Evolutionary conservation across 192 early-diverging fungal genomes (phyloP).

Genomic region (Chytriomyces sp.): DNA sequence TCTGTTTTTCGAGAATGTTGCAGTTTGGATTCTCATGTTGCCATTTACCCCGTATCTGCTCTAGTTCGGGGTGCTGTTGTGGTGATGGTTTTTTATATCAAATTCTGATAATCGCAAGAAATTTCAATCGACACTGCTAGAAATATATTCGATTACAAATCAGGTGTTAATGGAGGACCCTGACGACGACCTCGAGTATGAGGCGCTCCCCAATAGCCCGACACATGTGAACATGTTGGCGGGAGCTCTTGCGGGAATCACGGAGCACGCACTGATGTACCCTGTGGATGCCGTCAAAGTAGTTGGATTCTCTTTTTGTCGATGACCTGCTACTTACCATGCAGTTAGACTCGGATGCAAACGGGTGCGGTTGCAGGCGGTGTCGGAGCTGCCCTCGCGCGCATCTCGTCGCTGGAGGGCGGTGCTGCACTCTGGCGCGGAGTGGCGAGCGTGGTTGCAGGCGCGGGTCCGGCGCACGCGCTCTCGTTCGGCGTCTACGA

Average conservation of each 20-base stretch:
- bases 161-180: not conserved
- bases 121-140: no score
- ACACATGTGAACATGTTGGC: slow-evolving; percentile 81
- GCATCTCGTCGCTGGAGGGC: slow-evolving; percentile 77
- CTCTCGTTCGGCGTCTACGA: slow-evolving; percentile 96
- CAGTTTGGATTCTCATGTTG: no score
- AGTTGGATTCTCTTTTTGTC: not conserved
- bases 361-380: no score
- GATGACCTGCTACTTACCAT: no score
- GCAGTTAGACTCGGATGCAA: no score
- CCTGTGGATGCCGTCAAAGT: slow-evolving; percentile 96
- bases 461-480: slow-evolving; percentile 94
- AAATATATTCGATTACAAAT: no score
- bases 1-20: no score
- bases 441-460: slow-evolving; percentile 86
- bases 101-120: no score
- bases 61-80: no score
- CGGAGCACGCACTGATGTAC: slow-evolving; percentile 95
- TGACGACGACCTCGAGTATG: slow-evolving; percentile 68
- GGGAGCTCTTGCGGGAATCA: slow-evolving; percentile 95
- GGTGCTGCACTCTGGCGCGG: slow-evolving; percentile 84
- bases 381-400: slow-evolving; percentile 62
- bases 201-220: slow-evolving; percentile 79
- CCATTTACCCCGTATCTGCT: no score
- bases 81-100: no score